Evolutionary conservation across 352 stramenopile species (phyloP).

Genomic region (Salisapilia sapeloensis): DNA sequence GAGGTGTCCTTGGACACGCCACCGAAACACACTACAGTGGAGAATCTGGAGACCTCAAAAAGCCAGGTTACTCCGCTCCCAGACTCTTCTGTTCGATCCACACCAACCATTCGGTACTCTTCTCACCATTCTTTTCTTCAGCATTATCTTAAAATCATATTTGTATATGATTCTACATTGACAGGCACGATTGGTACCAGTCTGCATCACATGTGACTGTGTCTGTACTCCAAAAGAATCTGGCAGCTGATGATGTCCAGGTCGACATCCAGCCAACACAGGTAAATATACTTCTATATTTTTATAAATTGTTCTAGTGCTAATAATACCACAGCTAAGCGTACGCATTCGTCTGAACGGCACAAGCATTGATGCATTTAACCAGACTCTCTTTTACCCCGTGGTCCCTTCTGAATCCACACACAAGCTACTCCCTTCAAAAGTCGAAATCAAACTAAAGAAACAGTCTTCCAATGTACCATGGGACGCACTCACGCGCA

Average conservation of each 20-base stretch:
- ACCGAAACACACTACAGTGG: slow-evolving; percentile 3
- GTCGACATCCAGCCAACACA: slow-evolving; percentile 33
- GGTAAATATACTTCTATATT: slow-evolving; percentile 5
- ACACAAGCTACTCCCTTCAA: slow-evolving; percentile 39
- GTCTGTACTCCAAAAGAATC: slow-evolving; percentile 72
- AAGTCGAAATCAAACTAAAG: slow-evolving; percentile 74
- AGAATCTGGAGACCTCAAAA: background rate
- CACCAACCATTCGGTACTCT: slow-evolving; percentile 7
- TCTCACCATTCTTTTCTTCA: background rate
- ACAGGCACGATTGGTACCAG: slow-evolving; percentile 81
- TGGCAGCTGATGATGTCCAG: slow-evolving; percentile 37
- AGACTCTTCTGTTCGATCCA: background rate
- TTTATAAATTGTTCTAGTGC: slow-evolving; percentile 1
- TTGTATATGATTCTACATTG: background rate
- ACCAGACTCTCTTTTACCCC: slow-evolving; percentile 57
- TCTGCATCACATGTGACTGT: slow-evolving; percentile 62
- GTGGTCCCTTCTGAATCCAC: slow-evolving; percentile 32
- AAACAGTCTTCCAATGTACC: slow-evolving; percentile 36
- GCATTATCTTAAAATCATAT: background rate
- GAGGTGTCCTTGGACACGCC: slow-evolving; percentile 10
- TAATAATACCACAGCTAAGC: slow-evolving; percentile 7
- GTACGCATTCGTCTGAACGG: slow-evolving; percentile 33
- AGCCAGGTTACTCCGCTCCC: slow-evolving; percentile 8
- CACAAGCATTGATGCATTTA: slow-evolving; percentile 32
- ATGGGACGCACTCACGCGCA: slow-evolving; percentile 65